Evolutionary conservation across 2,329 filamentous ascomycete species (phyloP).

Genomic region (Cladophialophora bantiana): DNA sequence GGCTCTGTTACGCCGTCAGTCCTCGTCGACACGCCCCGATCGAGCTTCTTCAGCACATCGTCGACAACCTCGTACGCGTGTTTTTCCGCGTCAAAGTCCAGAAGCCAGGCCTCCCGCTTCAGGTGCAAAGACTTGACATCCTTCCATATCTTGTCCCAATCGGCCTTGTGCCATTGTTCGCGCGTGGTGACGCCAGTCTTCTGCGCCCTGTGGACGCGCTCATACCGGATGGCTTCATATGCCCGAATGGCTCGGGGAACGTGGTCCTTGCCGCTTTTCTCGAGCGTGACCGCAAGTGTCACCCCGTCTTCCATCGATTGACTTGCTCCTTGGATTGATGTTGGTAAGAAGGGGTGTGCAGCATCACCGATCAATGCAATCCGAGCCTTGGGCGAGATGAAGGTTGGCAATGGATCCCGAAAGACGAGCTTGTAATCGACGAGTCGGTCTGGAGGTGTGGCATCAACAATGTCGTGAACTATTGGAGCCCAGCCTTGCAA

Average conservation of each 20-base stretch:
- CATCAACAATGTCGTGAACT: slow-evolving; percentile 41
- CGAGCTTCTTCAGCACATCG: slow-evolving; percentile 35
- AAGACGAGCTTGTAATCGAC: slow-evolving; percentile 38
- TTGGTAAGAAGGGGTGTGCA: slow-evolving; percentile 60
- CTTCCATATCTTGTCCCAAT: slow-evolving; percentile 52
- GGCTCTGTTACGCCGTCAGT: slow-evolving; percentile 21
- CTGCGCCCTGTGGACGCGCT: slow-evolving; percentile 39
- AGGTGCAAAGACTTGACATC: slow-evolving; percentile 40
- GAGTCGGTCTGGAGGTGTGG: slow-evolving; percentile 37
- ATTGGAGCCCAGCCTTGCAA: slow-evolving; percentile 60
- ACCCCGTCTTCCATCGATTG: slow-evolving; percentile 61
- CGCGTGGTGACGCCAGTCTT: slow-evolving; percentile 41
- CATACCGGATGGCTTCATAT: slow-evolving; percentile 39
- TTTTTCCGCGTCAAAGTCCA: slow-evolving; percentile 41
- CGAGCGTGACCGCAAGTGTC: slow-evolving; percentile 55
- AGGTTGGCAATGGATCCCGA: slow-evolving; percentile 37
- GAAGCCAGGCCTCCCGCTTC: slow-evolving; percentile 39
- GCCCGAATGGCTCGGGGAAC: slow-evolving; percentile 42
- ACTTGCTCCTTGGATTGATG: slow-evolving; percentile 57
- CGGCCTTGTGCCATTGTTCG: slow-evolving; percentile 42
- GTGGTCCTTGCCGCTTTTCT: slow-evolving; percentile 39
- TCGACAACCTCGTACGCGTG: slow-evolving; percentile 41
- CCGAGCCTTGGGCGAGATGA: slow-evolving; percentile 51
- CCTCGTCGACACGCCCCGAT: slow-evolving; percentile 23
- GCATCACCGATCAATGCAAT: slow-evolving; percentile 60